Percentiles rank a stretch among this genome's conserved stretches.
These are phyloP conservation scores for Medicago truncatula DNA, from an alignment of 306 rosid species.

Conservation along the genomic window DNA sequence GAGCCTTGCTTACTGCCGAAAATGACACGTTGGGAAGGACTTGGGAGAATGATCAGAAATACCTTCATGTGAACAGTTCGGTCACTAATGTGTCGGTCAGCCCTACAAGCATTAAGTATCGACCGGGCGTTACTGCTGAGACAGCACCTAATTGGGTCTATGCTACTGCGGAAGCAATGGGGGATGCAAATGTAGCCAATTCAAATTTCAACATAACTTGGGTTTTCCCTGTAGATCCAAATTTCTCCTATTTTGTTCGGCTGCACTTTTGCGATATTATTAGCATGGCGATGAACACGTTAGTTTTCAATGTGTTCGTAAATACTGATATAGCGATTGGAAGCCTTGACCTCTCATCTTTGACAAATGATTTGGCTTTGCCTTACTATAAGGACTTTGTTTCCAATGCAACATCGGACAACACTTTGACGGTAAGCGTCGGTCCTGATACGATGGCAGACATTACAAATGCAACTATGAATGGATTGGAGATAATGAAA, in stretches of 20 bases:
- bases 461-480: constrained; percentile 70
- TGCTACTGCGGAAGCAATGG: constrained; percentile 88
- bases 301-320: constrained; percentile 82
- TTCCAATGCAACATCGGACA: constrained; percentile 57
- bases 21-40: constrained; percentile 92
- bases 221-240: constrained; percentile 78
- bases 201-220: constrained; percentile 91
- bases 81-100: constrained; percentile 61
- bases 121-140: constrained; percentile 59
- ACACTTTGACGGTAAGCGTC: constrained; percentile 78
- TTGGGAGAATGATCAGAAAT: constrained; percentile 85
- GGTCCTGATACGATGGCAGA: constrained; percentile 85
- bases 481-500: constrained; percentile 85
- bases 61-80: constrained; percentile 84
- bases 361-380: constrained; percentile 64
- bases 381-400: constrained; percentile 78
- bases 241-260: constrained; percentile 72
- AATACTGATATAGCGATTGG: constrained; percentile 66
- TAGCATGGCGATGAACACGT: constrained; percentile 69
- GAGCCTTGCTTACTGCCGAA: constrained; percentile 73
- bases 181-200: constrained; percentile 65
- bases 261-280: constrained; percentile 88
- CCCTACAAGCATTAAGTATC: constrained; percentile 71
- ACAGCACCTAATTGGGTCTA: constrained; percentile 91
- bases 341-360: constrained; percentile 76